Evolutionary conservation across 78 protist species (phyloP).

Genomic region (Isochrysis galbana): DNA sequence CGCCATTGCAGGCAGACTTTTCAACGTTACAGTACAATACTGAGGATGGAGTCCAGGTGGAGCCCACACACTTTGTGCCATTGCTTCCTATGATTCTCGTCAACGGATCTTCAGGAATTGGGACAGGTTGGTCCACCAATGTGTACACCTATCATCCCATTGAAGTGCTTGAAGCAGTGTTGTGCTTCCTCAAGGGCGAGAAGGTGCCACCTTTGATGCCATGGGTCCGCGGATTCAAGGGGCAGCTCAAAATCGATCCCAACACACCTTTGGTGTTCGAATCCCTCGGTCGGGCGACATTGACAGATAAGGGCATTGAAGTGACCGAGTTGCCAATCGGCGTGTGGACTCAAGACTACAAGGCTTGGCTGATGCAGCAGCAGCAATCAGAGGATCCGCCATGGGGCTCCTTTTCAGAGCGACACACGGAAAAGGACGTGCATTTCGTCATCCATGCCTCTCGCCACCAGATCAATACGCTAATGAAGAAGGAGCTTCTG

Average conservation of each 20-base stretch:
- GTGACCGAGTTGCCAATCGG: conserved; percentile 20
- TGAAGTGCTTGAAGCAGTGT: conserved; percentile 70
- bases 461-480: background rate
- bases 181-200: no score
- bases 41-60: conserved; percentile 93
- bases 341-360: conserved; percentile 58
- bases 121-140: conserved; percentile 82
- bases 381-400: background rate
- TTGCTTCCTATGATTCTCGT: conserved; percentile 93
- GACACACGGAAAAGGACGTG: conserved; percentile 70
- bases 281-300: background rate
- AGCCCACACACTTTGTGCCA: conserved; percentile 91
- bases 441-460: conserved; percentile 20
- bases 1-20: conserved; percentile 91
- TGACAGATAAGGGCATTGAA: background rate
- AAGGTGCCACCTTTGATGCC: conserved; percentile 56
- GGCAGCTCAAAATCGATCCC: conserved; percentile 39
- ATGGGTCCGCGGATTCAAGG: conserved; percentile 88
- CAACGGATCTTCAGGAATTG: conserved; percentile 90
- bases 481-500: background rate
- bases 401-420: conserved; percentile 34
- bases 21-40: conserved; percentile 71
- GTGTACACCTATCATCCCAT: conserved; percentile 85
- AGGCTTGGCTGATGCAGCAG: conserved; percentile 47
- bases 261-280: no score